Evolutionary conservation across 805 yeast genomes (phyloP).

Genomic region (Starmera dryadoides): DNA sequence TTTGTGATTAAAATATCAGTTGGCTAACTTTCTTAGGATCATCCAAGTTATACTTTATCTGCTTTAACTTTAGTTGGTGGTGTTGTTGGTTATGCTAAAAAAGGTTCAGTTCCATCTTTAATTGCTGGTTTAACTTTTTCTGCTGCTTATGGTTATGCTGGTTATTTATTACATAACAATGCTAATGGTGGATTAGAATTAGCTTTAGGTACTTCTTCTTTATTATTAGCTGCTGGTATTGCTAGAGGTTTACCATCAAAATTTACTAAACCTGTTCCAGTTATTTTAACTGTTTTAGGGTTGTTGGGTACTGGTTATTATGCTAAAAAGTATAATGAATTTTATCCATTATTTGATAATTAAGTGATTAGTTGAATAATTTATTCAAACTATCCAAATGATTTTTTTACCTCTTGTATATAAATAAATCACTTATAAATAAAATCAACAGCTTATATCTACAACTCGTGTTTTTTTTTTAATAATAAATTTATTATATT

Average conservation of each 20-base stretch:
- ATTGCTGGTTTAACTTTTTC: conserved; percentile 66
- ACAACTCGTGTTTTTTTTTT: too few relatives aligned
- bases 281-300: conserved; percentile 58
- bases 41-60: conserved; percentile 67
- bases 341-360: conserved; percentile 33
- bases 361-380: too few relatives aligned
- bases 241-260: conserved; percentile 55
- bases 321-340: conserved; percentile 66
- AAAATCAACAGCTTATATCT: too few relatives aligned
- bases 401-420: too few relatives aligned
- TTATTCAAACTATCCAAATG: too few relatives aligned
- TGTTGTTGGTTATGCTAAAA: conserved; percentile 55
- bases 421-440: too few relatives aligned
- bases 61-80: conserved; percentile 69
- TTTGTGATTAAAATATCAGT: too few relatives aligned
- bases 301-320: conserved; percentile 59
- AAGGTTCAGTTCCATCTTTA: conserved; percentile 73
- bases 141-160: conserved; percentile 57
- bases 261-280: conserved; percentile 71
- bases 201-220: conserved; percentile 64
- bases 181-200: conserved; percentile 76
- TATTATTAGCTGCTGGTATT: conserved; percentile 66
- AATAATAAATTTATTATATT: too few relatives aligned
- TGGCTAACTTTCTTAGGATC: conserved; percentile 41
- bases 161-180: conserved; percentile 66